These are phyloP conservation scores for Colletotrichum tofieldiae DNA, from an alignment of 2,329 filamentous ascomycete species.

Conservation along the genomic window DNA sequence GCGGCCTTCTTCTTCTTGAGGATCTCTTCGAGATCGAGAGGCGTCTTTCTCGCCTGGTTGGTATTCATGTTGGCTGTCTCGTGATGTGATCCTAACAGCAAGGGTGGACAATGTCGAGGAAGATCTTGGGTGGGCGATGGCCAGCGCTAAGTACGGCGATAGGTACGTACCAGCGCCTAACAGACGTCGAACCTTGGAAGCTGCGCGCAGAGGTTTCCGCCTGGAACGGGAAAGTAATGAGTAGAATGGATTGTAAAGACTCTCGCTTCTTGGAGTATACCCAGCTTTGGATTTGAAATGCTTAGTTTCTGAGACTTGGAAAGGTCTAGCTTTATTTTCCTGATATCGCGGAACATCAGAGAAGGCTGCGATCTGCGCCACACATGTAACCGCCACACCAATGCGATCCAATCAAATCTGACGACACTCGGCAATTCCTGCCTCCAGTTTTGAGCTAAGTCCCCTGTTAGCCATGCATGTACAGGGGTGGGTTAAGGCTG, in stretches of 20 bases:
- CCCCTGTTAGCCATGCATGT: constrained; percentile 35
- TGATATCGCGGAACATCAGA: neutral
- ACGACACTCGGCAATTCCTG: constrained; percentile 27
- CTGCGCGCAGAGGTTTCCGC: neutral
- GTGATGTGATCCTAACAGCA: neutral
- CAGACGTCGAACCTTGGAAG: neutral
- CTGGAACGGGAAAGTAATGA: neutral
- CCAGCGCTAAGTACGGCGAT: constrained; percentile 1
- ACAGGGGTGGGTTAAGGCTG: constrained; percentile 40
- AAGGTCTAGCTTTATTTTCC: neutral
- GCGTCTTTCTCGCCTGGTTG: constrained; percentile 52
- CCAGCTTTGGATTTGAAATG: neutral
- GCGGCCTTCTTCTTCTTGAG: constrained; percentile 88
- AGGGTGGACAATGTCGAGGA: neutral
- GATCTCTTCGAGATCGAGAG: constrained; percentile 88
- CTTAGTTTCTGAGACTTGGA: neutral
- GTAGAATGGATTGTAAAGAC: too few relatives aligned
- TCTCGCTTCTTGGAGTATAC: neutral
- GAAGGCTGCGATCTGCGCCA: constrained; percentile 35
- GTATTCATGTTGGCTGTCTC: constrained; percentile 10
- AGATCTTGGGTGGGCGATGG: neutral
- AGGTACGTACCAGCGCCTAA: neutral
- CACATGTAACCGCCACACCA: neutral
- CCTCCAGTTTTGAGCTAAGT: constrained; percentile 13
- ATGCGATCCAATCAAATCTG: constrained; percentile 24